Evolutionary conservation across 345 rosid genomes (phyloP).

Genomic region (Cardamine resedifolia): DNA sequence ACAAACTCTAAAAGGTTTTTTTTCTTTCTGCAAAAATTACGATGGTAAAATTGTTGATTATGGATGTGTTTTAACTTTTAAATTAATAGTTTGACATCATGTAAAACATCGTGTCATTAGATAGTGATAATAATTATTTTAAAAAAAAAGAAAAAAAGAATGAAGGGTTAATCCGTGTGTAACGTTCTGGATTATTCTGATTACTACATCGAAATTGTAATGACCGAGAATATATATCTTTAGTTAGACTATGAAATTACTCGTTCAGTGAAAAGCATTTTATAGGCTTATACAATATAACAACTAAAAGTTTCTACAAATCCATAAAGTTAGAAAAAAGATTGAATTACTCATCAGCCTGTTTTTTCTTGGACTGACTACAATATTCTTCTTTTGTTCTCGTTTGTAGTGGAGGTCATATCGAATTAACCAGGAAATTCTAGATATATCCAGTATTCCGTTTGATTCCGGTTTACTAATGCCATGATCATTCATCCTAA

Average conservation of each 20-base stretch:
- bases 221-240: background rate
- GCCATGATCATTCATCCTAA: too few species aligned
- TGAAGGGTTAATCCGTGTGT: too few species aligned
- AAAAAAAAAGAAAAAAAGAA: too few species aligned
- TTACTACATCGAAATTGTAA: background rate
- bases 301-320: background rate
- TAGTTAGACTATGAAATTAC: background rate
- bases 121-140: too few species aligned
- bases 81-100: too few species aligned
- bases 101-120: too few species aligned
- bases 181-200: background rate
- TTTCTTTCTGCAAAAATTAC: background rate
- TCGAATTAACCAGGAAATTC: background rate
- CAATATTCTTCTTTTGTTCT: background rate
- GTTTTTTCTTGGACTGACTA: background rate
- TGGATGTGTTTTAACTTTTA: too few species aligned
- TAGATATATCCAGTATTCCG: constrained; percentile 3
- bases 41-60: background rate
- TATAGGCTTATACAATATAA: background rate
- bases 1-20: background rate
- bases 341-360: constrained; percentile 3
- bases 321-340: background rate
- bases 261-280: background rate
- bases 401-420: too few species aligned
- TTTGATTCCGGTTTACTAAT: background rate